Conservation (phyloP, 1,284 basidiomycete genomes). For the Trichosporon asahii region DNA sequence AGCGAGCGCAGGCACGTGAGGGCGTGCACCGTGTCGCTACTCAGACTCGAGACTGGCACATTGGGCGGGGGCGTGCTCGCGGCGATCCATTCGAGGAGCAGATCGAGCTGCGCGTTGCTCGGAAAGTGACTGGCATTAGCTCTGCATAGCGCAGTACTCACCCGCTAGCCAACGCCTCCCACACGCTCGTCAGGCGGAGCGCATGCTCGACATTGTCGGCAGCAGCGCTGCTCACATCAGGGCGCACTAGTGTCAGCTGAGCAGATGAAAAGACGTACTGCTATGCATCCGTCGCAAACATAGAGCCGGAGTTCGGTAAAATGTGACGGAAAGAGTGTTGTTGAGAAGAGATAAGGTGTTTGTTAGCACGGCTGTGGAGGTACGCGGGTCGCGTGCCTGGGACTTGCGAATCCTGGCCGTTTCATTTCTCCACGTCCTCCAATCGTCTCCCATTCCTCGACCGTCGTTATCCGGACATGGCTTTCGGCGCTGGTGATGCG, state of each 20-base stretch:
- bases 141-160: constrained; percentile 1
- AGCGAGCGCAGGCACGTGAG: not conserved
- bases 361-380: too few species aligned
- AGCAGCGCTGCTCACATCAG: not conserved
- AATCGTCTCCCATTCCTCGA: not conserved
- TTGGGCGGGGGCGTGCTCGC: not conserved
- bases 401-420: not conserved
- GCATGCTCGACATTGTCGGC: not conserved
- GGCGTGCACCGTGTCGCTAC: constrained; percentile 5
- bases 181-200: not conserved
- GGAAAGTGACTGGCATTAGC: constrained; percentile 8
- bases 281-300: not conserved
- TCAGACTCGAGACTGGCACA: not conserved
- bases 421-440: not conserved
- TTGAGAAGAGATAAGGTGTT: not conserved
- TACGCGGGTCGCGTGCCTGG: not conserved
- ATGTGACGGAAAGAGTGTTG: not conserved
- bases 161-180: not conserved
- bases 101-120: constrained; percentile 14
- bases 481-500: not conserved
- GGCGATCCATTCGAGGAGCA: not conserved
- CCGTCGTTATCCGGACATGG: not conserved
- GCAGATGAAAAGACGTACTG: not conserved
- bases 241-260: not conserved
- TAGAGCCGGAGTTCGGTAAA: not conserved